Conservation (phyloP, 73 alveolate species). For the Paramecium octaurelia region DNA sequence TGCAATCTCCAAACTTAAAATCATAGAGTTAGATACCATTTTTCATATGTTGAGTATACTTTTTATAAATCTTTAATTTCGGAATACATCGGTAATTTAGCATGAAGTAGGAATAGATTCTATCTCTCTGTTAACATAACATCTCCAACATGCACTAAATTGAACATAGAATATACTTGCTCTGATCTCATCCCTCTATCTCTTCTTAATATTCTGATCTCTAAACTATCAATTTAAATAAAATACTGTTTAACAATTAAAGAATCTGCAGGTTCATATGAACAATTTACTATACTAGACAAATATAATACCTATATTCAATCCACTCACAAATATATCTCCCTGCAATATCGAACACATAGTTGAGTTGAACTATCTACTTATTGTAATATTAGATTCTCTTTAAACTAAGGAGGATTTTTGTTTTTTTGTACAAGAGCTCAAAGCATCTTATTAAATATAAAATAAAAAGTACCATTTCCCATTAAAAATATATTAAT, state of each 20-base stretch:
- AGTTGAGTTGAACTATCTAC: not conserved
- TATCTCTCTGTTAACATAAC: not conserved
- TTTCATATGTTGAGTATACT: not conserved
- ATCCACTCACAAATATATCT: not conserved
- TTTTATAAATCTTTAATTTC: conserved; percentile 6
- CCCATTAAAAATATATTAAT: not conserved
- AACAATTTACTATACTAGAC: not conserved
- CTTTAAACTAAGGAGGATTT: not conserved
- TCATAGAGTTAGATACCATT: not conserved
- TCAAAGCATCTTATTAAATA: not conserved
- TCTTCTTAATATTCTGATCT: not conserved
- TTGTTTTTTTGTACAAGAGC: not conserved
- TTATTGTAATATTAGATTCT: not conserved
- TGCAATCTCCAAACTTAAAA: not conserved
- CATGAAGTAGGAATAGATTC: not conserved
- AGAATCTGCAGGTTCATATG: not conserved
- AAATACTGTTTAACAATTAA: not conserved
- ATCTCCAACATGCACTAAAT: not conserved
- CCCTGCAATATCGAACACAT: not conserved
- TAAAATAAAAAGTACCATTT: not conserved
- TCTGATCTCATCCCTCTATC: not conserved
- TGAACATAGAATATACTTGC: not conserved
- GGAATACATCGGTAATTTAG: conserved; percentile 11
- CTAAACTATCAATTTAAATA: not conserved
- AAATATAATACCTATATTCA: not conserved